phyloP scores from a whole-genome alignment of 2,329 filamentous ascomycete species.

The Leptographium galeiforme region DNA sequence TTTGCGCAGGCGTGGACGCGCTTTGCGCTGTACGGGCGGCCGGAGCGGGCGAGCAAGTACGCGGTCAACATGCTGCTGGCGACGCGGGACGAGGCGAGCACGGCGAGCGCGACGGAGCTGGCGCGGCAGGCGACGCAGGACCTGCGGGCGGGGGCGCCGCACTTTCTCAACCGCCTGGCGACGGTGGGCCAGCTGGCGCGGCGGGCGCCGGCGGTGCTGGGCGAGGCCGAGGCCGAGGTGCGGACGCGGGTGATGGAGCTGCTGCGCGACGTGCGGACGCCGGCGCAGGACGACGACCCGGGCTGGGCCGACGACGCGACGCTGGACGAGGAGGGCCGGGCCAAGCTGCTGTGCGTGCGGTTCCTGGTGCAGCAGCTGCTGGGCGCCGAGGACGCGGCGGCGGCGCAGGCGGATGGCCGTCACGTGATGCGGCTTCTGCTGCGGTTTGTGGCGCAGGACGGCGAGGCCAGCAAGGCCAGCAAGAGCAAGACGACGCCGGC shows the following conservation, averaged over 20 bases:
- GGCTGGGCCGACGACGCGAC: slow-evolving; percentile 53
- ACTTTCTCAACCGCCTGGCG: slow-evolving; percentile 64
- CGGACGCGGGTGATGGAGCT: slow-evolving; percentile 66
- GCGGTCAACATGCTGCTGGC: slow-evolving; percentile 82
- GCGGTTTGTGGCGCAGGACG: slow-evolving; percentile 58
- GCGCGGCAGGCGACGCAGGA: slow-evolving; percentile 61
- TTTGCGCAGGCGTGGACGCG: slow-evolving; percentile 69
- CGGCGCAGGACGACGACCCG: slow-evolving; percentile 25
- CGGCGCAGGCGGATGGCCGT: slow-evolving; percentile 35
- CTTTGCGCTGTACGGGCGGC: slow-evolving; percentile 72
- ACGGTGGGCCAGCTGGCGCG: slow-evolving; percentile 64
- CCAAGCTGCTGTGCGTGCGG: slow-evolving; percentile 74
- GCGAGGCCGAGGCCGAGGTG: slow-evolving; percentile 63
- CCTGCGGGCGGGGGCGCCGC: slow-evolving; percentile 57
- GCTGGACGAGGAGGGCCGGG: slow-evolving; percentile 66
- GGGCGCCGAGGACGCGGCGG: slow-evolving; percentile 36
- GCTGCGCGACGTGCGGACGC: slow-evolving; percentile 52
- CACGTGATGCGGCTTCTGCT: slow-evolving; percentile 65
- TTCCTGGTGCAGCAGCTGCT: slow-evolving; percentile 78
- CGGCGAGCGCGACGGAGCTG: slow-evolving; percentile 75
- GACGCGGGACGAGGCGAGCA: slow-evolving; percentile 55
- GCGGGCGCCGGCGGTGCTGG: slow-evolving; percentile 57
- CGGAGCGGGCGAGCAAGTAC: slow-evolving; percentile 78
- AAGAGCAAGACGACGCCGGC: slow-evolving; percentile 62
- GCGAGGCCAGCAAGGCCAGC: slow-evolving; percentile 71